These are phyloP conservation scores for Verticillium dahliae DNA, from an alignment of 2,329 filamentous ascomycete species.

Conservation along the genomic window DNA sequence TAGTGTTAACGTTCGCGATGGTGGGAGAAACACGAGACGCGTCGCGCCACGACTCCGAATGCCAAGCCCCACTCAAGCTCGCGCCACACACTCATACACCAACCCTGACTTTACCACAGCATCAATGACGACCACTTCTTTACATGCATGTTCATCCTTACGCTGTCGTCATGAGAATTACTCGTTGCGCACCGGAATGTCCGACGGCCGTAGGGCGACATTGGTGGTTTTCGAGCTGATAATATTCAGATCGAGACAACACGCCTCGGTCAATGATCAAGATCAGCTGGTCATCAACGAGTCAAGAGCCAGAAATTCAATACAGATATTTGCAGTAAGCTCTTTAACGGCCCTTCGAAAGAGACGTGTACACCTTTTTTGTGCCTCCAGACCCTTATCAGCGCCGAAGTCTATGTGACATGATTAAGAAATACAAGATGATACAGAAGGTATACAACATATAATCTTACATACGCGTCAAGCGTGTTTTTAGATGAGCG, in stretches of 20 bases:
- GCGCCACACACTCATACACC: background rate
- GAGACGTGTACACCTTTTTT: background rate
- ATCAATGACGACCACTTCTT: background rate
- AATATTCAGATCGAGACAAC: no score
- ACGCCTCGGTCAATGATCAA: no score
- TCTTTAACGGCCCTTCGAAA: background rate
- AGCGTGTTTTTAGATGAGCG: constrained; percentile 51
- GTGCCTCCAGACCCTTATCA: background rate
- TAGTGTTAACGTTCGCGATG: background rate
- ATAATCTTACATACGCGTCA: constrained; percentile 3
- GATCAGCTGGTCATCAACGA: no score
- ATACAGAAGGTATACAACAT: background rate
- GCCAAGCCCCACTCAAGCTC: background rate
- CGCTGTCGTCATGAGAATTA: no score
- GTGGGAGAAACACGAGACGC: constrained; percentile 1
- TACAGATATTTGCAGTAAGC: background rate
- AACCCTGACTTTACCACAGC: background rate
- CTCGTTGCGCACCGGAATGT: no score
- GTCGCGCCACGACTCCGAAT: background rate
- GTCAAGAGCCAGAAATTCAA: background rate
- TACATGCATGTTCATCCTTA: no score
- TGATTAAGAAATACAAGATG: background rate
- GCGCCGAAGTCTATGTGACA: background rate
- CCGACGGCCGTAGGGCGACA: no score
- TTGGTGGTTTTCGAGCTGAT: no score